Base-by-base conservation (phyloP, 2,329 filamentous ascomycete genomes). In the Ascosphaera aggregata region DNA sequence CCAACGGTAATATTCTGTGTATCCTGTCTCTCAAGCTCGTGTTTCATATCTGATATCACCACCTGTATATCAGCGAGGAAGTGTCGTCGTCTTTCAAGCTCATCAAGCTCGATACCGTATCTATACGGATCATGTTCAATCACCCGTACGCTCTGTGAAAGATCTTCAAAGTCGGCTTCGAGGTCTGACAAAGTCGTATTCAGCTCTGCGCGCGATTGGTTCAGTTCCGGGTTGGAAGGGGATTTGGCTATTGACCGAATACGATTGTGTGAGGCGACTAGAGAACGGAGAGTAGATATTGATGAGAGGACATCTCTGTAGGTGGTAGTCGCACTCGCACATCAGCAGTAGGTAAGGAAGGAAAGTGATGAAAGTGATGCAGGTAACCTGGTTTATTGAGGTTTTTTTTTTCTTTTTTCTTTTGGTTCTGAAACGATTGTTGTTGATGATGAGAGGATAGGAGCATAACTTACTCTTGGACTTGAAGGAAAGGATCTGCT, bases 231-330 rank as follows among this genome's bases (percentile, higher is more conserved):
- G 15, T 80, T 85, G 34, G 66, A 65, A 11, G 75, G 61, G 7
- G 71, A 69, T 32, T 75, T 76, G 42, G 76, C 71, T 18, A 92
- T 76, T 36, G 84, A 89, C 52, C 84, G 81, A 61, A 98, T 98
- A 53, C 89, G 86, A 34, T 93, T 71, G 64, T 93, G 98, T 13
- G 85, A 94, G 45, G 80, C 76, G 66, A 94, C 94, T 41, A 94
- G 74, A 39, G 85, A 76, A 8, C 86, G 77, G 39, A 81, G 79
- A 11, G 72, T 73, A 46, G 77, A 69, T 45, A 98, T 74, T 43
- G 91, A 79, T 45, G 74, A 63, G 47, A 92, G 75, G 47, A 95
- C 81, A 61, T 98, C 89, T 60, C 84, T 93, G 54, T 42, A 37
- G 18, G 18, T 27, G 11, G n/a, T n/a, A n/a, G n/a, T n/a, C n/a